Base-by-base conservation (phyloP, 2,329 filamentous ascomycete genomes). In the Alternaria alternata region DNA sequence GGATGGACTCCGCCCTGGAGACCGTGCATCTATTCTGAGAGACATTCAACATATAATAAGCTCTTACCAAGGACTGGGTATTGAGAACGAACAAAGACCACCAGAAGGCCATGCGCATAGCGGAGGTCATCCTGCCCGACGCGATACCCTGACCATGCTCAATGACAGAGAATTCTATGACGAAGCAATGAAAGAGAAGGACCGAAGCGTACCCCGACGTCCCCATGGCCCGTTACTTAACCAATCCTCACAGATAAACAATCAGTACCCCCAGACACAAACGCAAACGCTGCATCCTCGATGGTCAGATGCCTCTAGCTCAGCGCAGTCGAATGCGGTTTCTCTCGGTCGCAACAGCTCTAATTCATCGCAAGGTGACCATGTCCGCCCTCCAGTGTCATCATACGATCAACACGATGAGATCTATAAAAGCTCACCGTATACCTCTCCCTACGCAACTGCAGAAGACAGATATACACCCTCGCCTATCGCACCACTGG, bases 21-120 rank as follows among this genome's bases (percentile, higher is more conserved):
- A 73, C n/a, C 69, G 58, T 12, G 61, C 61, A 36, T 52, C 63
- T 6, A 70, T 73, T 42, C 73, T 75, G 69, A 67, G 71, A 54
- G 71, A 77, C 24, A 76, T 78, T 28, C 71, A 77, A 43, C 68
- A 77, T 39, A 74, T 77, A 30, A 74, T 75, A 44, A 65, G 61
- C 22, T 69, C 71, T 4, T 78, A 76, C 46, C 69, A 76, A 59
- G 68, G 64, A 3, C 56, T 76, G 2, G 38, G 57, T 26, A 26
- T 65, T 7, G 55, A 42, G 11, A 48, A 51, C n/a, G 38, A 22
- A 7, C 5, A 49, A 36, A 46, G 46, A 22, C 42, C 63, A 14
- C 36, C 47, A 14, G 58, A 61, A 62, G 42, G 6, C 12, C 36
- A 46, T 4, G 42, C 48, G n/a, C 53, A 55, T 32, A 47, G 28